Evolutionary conservation across 1,139 yeast species (phyloP).

Genomic region (Magnusiomyces suaveolens): DNA sequence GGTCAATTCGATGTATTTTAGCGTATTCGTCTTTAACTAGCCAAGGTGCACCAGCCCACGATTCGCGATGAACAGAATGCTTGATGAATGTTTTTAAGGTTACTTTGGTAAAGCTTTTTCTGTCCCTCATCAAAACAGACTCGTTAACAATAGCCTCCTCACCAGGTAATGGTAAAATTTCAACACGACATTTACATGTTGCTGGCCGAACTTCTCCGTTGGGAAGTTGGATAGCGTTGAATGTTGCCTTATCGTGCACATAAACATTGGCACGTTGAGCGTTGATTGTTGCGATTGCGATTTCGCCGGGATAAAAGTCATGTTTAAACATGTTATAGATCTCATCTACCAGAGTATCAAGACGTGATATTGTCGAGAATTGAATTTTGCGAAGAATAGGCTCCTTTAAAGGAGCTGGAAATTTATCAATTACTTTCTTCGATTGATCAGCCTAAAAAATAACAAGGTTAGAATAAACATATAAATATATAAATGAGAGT

Average conservation of each 20-base stretch:
- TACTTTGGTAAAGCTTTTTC: slow-evolving; percentile 83
- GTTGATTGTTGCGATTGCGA: slow-evolving; percentile 47
- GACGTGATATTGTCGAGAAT: slow-evolving; percentile 71
- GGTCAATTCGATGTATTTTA: slow-evolving; percentile 30
- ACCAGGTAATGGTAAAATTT: slow-evolving; percentile 39
- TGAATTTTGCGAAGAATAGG: slow-evolving; percentile 80
- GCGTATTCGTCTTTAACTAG: slow-evolving; percentile 70
- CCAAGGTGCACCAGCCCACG: slow-evolving; percentile 94
- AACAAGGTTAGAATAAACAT: not conserved
- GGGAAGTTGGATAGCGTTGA: slow-evolving; percentile 33
- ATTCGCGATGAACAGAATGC: slow-evolving; percentile 69
- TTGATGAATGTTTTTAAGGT: slow-evolving; percentile 82
- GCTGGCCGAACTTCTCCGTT: slow-evolving; percentile 47
- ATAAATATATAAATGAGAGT: not conserved
- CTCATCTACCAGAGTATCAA: slow-evolving; percentile 80
- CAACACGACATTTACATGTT: slow-evolving; percentile 62
- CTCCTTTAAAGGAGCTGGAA: slow-evolving; percentile 86
- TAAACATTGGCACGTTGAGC: slow-evolving; percentile 41
- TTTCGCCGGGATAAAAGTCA: slow-evolving; percentile 89
- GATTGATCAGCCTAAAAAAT: slow-evolving; percentile 23
- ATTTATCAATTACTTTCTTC: slow-evolving; percentile 59
- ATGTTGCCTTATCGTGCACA: slow-evolving; percentile 45
- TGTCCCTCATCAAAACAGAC: slow-evolving; percentile 64
- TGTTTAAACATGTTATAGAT: slow-evolving; percentile 59
- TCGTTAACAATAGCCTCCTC: slow-evolving; percentile 60